Evolutionary conservation across 331 rosid species (phyloP), one percentile per base, ranked within the genome.

Genomic region (Acacia pycnantha): DNA sequence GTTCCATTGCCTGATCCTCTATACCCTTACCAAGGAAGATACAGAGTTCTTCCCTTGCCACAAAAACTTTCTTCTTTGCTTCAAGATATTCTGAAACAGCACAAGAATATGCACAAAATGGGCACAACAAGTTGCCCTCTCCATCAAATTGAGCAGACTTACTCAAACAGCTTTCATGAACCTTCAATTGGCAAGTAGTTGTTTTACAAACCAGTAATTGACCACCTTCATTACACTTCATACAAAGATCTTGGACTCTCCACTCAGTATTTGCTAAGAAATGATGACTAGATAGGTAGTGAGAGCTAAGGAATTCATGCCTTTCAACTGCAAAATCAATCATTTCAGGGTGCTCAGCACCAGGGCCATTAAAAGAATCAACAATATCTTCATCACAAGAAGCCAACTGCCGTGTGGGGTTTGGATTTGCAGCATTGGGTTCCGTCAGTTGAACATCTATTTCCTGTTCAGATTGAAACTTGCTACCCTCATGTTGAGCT

Each of bases 141-240:
- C 76, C 79, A 58, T 86, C 87, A 78, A 87, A 53, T 53, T 68
- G 84, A 69, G 83, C 84, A 46, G 81, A 53, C 68, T 84, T 82
- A 80, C 87, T 82, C 78, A 92, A 48, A 75, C 98, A 92, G 73
- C 64, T 82, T 86, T 89, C 87, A 82, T 90, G 97, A 86, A 92
- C 84, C 85, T 46, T 72, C 48, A 47, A 26, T 54, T 88, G 87
- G 86, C 98, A 95, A 73, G 84, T 79, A 50, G 91, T 79, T 16
- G 81, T 82, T 79, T 75, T 83, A 82, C 98, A 95, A 74, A 66
- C 79, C 84, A 93, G 83, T 74, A 90, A 86, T 33, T 82, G 85
- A 64, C 96, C 86, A 33, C 82, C 89, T 88, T 86, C 82, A 82
- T 89, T 81, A 77, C 94, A 89, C 83, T 86, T 91, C 87, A 87